Conservation (phyloP, 495 filamentous ascomycete genomes). For the Ramalina peruviana region DNA sequence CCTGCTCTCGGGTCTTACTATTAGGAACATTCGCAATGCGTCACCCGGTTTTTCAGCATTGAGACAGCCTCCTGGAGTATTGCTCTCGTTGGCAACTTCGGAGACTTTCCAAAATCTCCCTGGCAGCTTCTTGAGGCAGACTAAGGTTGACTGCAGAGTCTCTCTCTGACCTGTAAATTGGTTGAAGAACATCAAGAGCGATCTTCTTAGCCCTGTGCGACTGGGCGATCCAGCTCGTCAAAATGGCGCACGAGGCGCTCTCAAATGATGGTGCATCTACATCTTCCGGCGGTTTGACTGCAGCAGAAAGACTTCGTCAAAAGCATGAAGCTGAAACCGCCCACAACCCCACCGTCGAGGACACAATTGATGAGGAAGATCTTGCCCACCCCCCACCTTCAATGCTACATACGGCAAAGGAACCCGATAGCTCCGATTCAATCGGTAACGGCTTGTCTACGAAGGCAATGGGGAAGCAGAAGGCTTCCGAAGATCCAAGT, state of each 20-base stretch:
- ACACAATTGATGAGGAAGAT: conserved; percentile 69
- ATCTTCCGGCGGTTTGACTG: conserved; percentile 23
- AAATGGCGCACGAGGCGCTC: conserved; percentile 34
- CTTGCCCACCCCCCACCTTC: conserved; percentile 43
- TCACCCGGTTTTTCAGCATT: too few species aligned
- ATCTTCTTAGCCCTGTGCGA: too few species aligned
- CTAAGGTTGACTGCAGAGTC: not conserved
- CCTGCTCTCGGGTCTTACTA: too few species aligned
- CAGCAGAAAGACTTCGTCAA: conserved; percentile 65
- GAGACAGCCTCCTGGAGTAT: too few species aligned
- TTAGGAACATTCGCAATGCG: too few species aligned
- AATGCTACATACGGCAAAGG: not conserved
- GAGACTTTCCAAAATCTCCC: not conserved
- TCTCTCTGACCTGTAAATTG: not conserved
- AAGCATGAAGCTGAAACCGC: conserved; percentile 54
- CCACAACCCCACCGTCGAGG: conserved; percentile 63
- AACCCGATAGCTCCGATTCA: conserved; percentile 1
- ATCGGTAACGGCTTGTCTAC: conserved; percentile 26
- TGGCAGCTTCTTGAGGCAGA: not conserved
- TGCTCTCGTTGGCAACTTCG: too few species aligned
- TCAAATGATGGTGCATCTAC: conserved; percentile 25
- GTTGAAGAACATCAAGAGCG: too few species aligned
- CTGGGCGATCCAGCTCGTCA: not conserved
- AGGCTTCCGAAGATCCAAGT: conserved; percentile 25
- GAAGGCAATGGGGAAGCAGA: conserved; percentile 52